A percentile compares a stretch with the other conserved stretches of the same genome.
Evolutionary conservation across 2,329 filamentous ascomycete species (phyloP).

Genomic region (Aspergillus glaucus): DNA sequence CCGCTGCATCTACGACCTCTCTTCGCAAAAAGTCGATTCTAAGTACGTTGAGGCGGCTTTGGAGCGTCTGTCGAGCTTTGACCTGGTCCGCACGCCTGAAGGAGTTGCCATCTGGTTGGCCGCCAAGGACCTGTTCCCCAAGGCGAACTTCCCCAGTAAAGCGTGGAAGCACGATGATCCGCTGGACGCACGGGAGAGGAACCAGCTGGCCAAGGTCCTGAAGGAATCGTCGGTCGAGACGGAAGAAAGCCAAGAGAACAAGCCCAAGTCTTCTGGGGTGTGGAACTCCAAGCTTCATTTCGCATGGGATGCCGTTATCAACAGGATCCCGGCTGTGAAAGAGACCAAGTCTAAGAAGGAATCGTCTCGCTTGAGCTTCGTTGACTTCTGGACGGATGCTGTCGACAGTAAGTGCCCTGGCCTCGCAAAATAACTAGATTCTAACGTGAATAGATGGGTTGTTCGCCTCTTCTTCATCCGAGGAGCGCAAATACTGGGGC

Average conservation of each 20-base stretch:
- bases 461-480: conserved; percentile 73
- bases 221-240: conserved; percentile 52
- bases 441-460: conserved; percentile 57
- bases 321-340: conserved; percentile 29
- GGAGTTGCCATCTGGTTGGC: conserved; percentile 84
- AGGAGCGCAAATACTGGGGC: conserved; percentile 86
- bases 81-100: conserved; percentile 73
- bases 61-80: conserved; percentile 55
- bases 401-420: conserved; percentile 66
- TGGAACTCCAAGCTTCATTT: conserved; percentile 80
- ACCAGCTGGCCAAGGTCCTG: conserved; percentile 66
- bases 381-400: conserved; percentile 76
- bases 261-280: conserved; percentile 52
- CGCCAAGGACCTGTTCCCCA: conserved; percentile 57
- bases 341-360: conserved; percentile 25
- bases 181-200: conserved; percentile 61
- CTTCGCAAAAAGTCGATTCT: conserved; percentile 27
- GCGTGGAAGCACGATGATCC: conserved; percentile 71
- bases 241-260: conserved; percentile 23
- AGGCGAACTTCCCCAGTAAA: conserved; percentile 59
- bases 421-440: conserved; percentile 2
- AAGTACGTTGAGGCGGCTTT: conserved; percentile 58
- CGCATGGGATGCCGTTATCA: conserved; percentile 76
- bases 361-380: conserved; percentile 48
- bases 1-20: conserved; percentile 58